These are phyloP conservation scores for Aphanomyces astaci DNA, from an alignment of 352 stramenopile genomes.

Conservation along the genomic window DNA sequence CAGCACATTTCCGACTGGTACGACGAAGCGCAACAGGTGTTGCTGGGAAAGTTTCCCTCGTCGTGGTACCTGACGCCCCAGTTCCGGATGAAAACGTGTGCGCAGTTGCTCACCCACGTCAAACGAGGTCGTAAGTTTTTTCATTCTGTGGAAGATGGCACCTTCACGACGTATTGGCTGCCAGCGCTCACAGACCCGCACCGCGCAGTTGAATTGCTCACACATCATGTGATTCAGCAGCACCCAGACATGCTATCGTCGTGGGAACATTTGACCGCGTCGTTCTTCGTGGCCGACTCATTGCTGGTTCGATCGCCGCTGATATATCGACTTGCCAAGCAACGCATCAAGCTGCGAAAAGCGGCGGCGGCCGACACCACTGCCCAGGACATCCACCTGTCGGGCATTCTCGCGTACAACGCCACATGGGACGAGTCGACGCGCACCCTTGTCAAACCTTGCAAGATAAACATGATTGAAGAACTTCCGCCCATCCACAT, in stretches of 20 bases:
- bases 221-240: background rate
- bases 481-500: slow-evolving; percentile 9
- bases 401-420: slow-evolving; percentile 14
- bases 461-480: background rate
- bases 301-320: background rate
- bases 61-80: background rate
- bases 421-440: slow-evolving; percentile 4
- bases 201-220: slow-evolving; percentile 2
- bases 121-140: background rate
- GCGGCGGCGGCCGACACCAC: background rate
- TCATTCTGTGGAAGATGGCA: background rate
- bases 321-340: background rate
- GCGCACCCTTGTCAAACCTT: background rate
- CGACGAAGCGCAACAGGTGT: background rate
- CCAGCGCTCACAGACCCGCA: background rate
- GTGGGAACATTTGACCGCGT: background rate
- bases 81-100: background rate
- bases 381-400: background rate
- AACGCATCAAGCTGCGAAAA: slow-evolving; percentile 9
- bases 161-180: slow-evolving; percentile 2
- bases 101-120: background rate
- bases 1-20: background rate
- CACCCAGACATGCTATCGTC: background rate
- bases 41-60: slow-evolving; percentile 5
- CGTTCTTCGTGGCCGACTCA: background rate